Percentiles rank a stretch among this genome's conserved stretches.
Evolutionary conservation across 225 moss, liverwort and hornwort genomes (phyloP).

Genomic region (Neckera pumila): DNA sequence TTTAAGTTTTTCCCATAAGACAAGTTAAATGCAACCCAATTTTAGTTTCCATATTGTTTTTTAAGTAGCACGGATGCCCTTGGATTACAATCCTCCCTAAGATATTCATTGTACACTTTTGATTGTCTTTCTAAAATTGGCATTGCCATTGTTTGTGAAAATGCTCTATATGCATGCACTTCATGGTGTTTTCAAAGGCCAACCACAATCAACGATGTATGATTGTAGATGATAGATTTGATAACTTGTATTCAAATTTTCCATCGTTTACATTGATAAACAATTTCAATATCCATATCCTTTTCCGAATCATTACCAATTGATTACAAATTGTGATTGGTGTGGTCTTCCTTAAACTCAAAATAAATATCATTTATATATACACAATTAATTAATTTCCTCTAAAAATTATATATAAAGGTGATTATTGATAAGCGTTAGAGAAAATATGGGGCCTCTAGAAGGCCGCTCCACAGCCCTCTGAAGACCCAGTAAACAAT

Average conservation of each 20-base stretch:
- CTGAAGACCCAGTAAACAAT: no score
- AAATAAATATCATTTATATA: background rate
- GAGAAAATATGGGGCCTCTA: no score
- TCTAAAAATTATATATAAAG: background rate
- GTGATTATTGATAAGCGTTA: background rate
- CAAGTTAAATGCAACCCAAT: background rate
- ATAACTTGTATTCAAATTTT: background rate
- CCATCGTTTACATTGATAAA: background rate
- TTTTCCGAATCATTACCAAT: background rate
- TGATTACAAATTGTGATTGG: background rate
- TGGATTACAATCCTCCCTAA: background rate
- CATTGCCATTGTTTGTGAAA: background rate
- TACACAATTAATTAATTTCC: background rate
- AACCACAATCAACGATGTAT: background rate
- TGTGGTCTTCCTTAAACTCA: background rate
- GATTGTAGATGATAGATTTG: background rate
- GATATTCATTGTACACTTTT: background rate
- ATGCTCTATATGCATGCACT: background rate
- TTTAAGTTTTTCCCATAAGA: rapidly evolving
- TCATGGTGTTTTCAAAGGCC: background rate
- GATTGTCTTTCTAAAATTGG: background rate
- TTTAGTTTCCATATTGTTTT: background rate
- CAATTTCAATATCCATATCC: background rate
- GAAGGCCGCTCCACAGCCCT: no score
- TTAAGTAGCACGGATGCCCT: background rate